phyloP scores from a whole-genome alignment of 371 early-diverging fungal species.

The Apophysomyces trapeziformis region DNA sequence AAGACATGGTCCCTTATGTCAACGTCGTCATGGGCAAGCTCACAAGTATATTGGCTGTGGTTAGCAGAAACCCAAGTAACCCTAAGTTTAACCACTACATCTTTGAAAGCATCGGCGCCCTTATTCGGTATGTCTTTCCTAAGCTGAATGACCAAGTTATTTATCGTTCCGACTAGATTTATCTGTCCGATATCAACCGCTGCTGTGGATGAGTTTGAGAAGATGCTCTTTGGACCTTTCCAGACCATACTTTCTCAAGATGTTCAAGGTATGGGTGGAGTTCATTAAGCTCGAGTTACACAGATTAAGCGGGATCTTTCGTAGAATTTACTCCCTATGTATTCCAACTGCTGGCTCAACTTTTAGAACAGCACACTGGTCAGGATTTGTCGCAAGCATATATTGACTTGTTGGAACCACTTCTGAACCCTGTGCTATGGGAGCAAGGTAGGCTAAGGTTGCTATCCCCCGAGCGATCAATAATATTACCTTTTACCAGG shows the following conservation, averaged over 20 bases:
- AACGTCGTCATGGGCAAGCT: constrained; percentile 74
- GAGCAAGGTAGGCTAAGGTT: constrained; percentile 64
- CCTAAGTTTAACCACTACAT: constrained; percentile 96
- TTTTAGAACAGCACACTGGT: constrained; percentile 77
- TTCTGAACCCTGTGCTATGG: constrained; percentile 91
- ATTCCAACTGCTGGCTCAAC: constrained; percentile 91
- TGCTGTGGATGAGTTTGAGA: constrained; percentile 82
- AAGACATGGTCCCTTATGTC: constrained; percentile 73
- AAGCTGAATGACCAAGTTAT: not conserved
- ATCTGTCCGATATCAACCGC: constrained; percentile 64
- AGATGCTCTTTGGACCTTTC: constrained; percentile 76
- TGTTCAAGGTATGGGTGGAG: constrained; percentile 50
- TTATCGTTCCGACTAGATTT: constrained; percentile 30
- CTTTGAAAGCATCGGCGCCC: constrained; percentile 91
- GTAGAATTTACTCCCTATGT: constrained; percentile 95
- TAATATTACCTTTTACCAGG: constrained; percentile 41
- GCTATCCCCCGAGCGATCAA: not conserved
- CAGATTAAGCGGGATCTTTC: constrained; percentile 1
- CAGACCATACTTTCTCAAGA: constrained; percentile 91
- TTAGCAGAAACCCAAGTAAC: constrained; percentile 96
- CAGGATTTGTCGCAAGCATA: constrained; percentile 74
- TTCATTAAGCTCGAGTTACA: not conserved
- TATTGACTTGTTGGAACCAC: constrained; percentile 69
- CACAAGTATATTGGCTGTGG: constrained; percentile 75
- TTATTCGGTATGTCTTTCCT: constrained; percentile 66